Evolutionary conservation across 257 asterid genomes (phyloP), one percentile per base, ranked within the genome.

Genomic region (Jaltomata sinuosa): DNA sequence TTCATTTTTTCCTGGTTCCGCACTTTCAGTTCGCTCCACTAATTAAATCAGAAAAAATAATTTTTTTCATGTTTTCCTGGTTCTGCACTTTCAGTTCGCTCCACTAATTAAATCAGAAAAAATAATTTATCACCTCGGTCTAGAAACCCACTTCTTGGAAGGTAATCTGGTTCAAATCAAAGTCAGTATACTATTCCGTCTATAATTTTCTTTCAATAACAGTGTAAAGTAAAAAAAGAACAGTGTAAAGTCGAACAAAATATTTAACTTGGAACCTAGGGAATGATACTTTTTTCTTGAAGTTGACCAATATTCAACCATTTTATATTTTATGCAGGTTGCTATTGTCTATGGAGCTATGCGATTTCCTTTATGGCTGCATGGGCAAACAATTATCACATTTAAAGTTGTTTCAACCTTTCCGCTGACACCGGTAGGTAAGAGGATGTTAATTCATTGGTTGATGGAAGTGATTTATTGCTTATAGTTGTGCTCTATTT

Each of bases 291-390:
- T 5, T 77, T 49, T 77, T 76, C 27, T 77, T 77, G 59, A 42
- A 74, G 22, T 74, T 74, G 62, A 77, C 62, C 82, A 49, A 49
- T 27, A 77, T 29, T 29, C 62, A 29, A 77, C 82, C 40, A 77
- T 49, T 49, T 50, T 77, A 14, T 27, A 49, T 49, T 27, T 77
- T 80, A n/a, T 78, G 88, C 92, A 97, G 98, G 93, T 97, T 79
- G 97, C 97, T n/a, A 91, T 95, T 86, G 97, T 94, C 83, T 95
- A 95, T 82, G 98, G 91, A 86, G 96, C 86, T 79, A 95, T 97
- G 99, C 87, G 77, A 87, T 94, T 97, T 82, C 99, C 99, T 4
- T 87, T 94, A 89, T 97, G 98, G 99, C 88, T 97, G 91, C 98
- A 94, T 72, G 97, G 99, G 50, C 92, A 91, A 81, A 93, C 93